A percentile compares a stretch with the other conserved stretches of the same genome.
These are phyloP conservation scores for Exophiala calicioides DNA, from an alignment of 2,329 filamentous ascomycete species.

Conservation along the genomic window DNA sequence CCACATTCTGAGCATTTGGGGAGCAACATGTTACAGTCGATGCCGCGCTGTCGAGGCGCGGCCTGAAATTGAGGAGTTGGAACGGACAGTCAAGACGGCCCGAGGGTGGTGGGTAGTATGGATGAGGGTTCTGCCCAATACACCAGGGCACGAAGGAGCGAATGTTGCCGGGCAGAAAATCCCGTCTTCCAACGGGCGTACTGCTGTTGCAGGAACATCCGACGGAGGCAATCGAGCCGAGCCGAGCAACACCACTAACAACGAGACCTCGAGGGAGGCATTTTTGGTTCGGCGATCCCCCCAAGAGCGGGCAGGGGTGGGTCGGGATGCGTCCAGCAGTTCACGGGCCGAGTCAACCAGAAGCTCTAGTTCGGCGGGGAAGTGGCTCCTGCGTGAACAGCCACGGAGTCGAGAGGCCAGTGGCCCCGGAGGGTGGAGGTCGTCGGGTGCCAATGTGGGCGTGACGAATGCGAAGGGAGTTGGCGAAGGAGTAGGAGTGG, in stretches of 20 bases:
- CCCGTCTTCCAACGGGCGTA: slow-evolving; percentile 1
- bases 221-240: too few species aligned
- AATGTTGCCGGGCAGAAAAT: slow-evolving; percentile 5
- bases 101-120: slow-evolving; percentile 70
- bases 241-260: too few species aligned
- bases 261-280: slow-evolving; percentile 45
- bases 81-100: slow-evolving; percentile 63
- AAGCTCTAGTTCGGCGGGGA: slow-evolving; percentile 27
- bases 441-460: slow-evolving; percentile 3
- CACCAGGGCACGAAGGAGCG: background rate
- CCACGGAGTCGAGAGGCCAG: slow-evolving; percentile 37
- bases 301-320: slow-evolving; percentile 37
- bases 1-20: slow-evolving; percentile 59
- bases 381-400: slow-evolving; percentile 32
- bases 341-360: slow-evolving; percentile 36
- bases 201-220: too few species aligned
- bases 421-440: slow-evolving; percentile 9
- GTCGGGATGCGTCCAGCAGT: slow-evolving; percentile 36
- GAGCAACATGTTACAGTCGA: slow-evolving; percentile 45
- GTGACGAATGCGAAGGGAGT: slow-evolving; percentile 25
- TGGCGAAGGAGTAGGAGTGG: slow-evolving; percentile 48
- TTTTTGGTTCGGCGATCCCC: slow-evolving; percentile 50
- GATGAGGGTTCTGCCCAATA: slow-evolving; percentile 47
- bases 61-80: slow-evolving; percentile 50
- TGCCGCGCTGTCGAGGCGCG: background rate